Conservation (phyloP, 495 filamentous ascomycete species). For the Penicillium samsonianum region DNA sequence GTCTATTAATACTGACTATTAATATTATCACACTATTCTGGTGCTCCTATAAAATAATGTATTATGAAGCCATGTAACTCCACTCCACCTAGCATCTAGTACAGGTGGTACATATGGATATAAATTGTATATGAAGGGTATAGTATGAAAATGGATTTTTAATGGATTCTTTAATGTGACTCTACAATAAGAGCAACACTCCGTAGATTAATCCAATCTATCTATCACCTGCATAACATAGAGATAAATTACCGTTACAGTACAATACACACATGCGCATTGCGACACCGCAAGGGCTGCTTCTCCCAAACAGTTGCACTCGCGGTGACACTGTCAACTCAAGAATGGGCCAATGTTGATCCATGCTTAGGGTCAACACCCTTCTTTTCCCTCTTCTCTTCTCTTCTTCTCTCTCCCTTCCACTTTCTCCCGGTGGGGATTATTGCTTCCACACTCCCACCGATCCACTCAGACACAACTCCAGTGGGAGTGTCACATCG, state of each 20-base stretch:
- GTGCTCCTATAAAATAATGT: neutral
- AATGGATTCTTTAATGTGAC: too few relatives aligned
- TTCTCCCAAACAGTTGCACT: constrained; percentile 24
- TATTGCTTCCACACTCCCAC: constrained; percentile 26
- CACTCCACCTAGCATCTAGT: neutral
- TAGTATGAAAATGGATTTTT: neutral
- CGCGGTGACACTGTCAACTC: constrained; percentile 26
- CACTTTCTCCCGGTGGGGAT: constrained; percentile 16
- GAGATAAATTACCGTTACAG: constrained; percentile 15
- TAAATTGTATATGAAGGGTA: neutral
- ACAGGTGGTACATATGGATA: too few relatives aligned
- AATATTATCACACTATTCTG: neutral
- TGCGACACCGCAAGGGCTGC: constrained; percentile 35
- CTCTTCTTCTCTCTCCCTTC: constrained; percentile 3
- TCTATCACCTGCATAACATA: neutral
- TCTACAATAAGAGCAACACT: too few relatives aligned
- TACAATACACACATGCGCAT: constrained; percentile 25
- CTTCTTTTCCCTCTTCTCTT: constrained; percentile 2
- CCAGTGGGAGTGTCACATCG: constrained; percentile 33
- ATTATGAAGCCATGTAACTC: neutral
- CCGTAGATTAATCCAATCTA: too few relatives aligned
- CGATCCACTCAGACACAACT: constrained; percentile 33
- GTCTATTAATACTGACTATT: neutral
- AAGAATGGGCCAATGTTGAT: constrained; percentile 46
- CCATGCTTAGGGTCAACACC: constrained; percentile 32